These are phyloP conservation scores for Tylopilus subfusipes DNA, from an alignment of 768 basidiomycete species.

Conservation along the genomic window DNA sequence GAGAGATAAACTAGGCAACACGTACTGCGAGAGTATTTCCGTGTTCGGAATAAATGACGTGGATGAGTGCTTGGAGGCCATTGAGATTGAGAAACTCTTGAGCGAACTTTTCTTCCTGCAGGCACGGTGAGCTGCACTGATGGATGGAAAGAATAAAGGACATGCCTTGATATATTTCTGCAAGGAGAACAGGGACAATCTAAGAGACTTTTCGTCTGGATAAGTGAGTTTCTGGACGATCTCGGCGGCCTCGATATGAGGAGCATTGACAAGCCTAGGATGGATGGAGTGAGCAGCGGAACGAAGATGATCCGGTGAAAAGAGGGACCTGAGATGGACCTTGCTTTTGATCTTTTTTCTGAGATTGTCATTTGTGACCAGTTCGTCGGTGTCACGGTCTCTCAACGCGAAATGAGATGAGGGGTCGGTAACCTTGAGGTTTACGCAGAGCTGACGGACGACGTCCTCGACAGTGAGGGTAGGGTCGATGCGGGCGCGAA, in stretches of 20 bases:
- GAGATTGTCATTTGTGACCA: slow-evolving; percentile 86
- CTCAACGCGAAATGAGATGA: slow-evolving; percentile 72
- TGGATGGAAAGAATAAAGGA: background rate
- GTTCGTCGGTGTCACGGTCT: slow-evolving; percentile 70
- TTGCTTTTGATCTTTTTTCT: slow-evolving; percentile 77
- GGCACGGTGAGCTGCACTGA: background rate
- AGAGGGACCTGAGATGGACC: slow-evolving; percentile 68
- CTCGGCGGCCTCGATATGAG: slow-evolving; percentile 74
- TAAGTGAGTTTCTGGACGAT: slow-evolving; percentile 64
- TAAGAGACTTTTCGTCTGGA: slow-evolving; percentile 58
- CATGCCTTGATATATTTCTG: slow-evolving; percentile 76
- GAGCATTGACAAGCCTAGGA: slow-evolving; percentile 71
- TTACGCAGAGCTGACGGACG: slow-evolving; percentile 76
- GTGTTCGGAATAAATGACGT: slow-evolving; percentile 59
- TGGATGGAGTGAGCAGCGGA: background rate
- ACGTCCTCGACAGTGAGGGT: slow-evolving; percentile 83
- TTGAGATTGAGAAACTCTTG: slow-evolving; percentile 70
- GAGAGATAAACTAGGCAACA: slow-evolving; percentile 6
- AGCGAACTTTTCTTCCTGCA: slow-evolving; percentile 80
- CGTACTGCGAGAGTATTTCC: slow-evolving; percentile 85
- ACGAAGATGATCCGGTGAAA: background rate
- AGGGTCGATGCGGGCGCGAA: slow-evolving; percentile 82
- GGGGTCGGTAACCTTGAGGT: slow-evolving; percentile 73
- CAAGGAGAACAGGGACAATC: slow-evolving; percentile 69
- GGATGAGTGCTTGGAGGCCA: slow-evolving; percentile 68